A percentile compares a stretch with the other conserved stretches of the same genome.
These are phyloP conservation scores for Entomophthora muscae DNA, from an alignment of 371 early-diverging fungal species.

Conservation along the genomic window DNA sequence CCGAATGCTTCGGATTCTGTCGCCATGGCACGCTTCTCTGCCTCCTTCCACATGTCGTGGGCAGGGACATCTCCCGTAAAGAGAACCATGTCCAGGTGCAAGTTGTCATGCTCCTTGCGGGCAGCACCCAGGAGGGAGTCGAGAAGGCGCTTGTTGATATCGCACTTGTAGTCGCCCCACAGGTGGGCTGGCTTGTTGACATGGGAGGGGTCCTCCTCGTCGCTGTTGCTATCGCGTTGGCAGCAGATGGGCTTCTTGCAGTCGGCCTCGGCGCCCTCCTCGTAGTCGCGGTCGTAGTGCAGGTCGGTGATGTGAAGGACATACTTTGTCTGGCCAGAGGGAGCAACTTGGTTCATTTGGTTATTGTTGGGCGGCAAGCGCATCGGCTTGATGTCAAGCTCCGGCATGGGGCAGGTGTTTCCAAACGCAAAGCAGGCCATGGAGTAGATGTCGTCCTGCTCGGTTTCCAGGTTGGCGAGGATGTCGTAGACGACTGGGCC, in stretches of 20 bases:
- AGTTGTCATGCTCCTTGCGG: conserved; percentile 20
- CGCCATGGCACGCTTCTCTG: conserved; percentile 21
- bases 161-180: conserved; percentile 15
- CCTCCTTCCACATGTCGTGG: conserved; percentile 35
- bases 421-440: neutral
- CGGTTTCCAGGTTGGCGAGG: neutral
- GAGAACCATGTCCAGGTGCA: conserved; percentile 25
- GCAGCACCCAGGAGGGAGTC: conserved; percentile 21
- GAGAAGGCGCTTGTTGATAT: conserved; percentile 23
- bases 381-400: neutral
- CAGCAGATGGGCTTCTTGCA: conserved; percentile 9
- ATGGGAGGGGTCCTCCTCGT: neutral
- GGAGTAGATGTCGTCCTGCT: neutral
- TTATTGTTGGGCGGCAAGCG: neutral
- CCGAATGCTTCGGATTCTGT: conserved; percentile 7
- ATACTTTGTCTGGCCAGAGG: neutral
- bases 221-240: conserved; percentile 4
- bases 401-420: conserved; percentile 1
- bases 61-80: conserved; percentile 43
- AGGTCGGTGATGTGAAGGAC: conserved; percentile 4
- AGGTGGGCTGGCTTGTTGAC: conserved; percentile 11
- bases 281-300: conserved; percentile 8
- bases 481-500: conserved; percentile 1
- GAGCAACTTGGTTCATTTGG: neutral
- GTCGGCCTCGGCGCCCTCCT: conserved; percentile 8